Base-by-base conservation (phyloP, 805 yeast genomes). In the Barnettozyma salicaria region DNA sequence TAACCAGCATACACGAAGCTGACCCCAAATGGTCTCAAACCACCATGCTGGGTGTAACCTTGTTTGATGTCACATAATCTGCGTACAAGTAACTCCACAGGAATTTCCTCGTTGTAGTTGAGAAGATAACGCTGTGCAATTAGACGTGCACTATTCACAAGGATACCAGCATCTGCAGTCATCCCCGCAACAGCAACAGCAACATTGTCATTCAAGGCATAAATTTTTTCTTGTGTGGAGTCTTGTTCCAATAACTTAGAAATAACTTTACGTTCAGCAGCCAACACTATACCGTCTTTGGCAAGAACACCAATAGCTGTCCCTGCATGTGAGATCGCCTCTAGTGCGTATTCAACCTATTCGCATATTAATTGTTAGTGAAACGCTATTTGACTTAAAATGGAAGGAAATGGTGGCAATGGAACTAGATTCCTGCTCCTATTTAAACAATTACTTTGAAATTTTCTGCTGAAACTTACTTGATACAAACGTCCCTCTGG, bases 401-500 rank as follows among this genome's bases (percentile, higher is more conserved):
- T n/a, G 12, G 12, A 16, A 11, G 13, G 27, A 11, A n/a, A 20
- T 12, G 40, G 41, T 37, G 41, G 41, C 41, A 32, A 32, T 12
- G 19, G 21, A 14, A 17, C 14, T 20, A 28, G 3, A 11, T 7
- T n/a, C n/a, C n/a, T 12, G 25, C 25, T 22, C 11, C 11, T 12
- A 12, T n/a, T n/a, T n/a, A n/a, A n/a, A n/a, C n/a, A n/a, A 22
- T 22, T 22, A 9, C 12, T 22, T 22, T 22, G 14, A 16, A 17
- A 12, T 28, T 10, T 13, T 37, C 17, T 7, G 9, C 10, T 5
- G n/a, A 18, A 7, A 62, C 74, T 12, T 52, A 76, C 88, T 66
- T 92, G 99, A 65, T 92, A 92, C 40, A 92, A 72, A 64, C 98
- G 78, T 27, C 99, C 99, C 61, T 92, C 99, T 8, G 99, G 99